A percentile compares a stretch with the other conserved stretches of the same genome.
These are phyloP conservation scores for Mycena pura DNA, from an alignment of 768 basidiomycete genomes.

Conservation along the genomic window DNA sequence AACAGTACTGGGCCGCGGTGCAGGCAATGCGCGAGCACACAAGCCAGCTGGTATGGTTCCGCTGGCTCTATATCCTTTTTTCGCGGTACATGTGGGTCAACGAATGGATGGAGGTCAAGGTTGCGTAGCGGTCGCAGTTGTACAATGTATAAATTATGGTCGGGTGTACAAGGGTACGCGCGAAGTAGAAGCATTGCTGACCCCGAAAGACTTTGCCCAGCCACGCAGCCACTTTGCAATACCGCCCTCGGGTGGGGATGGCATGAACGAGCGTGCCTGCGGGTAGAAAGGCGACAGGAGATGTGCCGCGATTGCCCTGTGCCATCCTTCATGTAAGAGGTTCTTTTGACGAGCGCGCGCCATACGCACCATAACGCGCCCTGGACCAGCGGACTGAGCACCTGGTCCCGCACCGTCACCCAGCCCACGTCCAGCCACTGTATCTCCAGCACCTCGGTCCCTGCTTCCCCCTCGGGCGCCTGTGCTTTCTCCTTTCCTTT, in stretches of 20 bases:
- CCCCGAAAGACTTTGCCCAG: conserved; percentile 38
- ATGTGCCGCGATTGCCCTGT: conserved; percentile 23
- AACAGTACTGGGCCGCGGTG: conserved; percentile 62
- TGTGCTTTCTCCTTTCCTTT: conserved; percentile 19
- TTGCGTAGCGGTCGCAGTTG: conserved; percentile 41
- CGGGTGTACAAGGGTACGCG: conserved; percentile 61
- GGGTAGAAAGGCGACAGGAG: conserved; percentile 18
- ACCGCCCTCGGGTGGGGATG: conserved; percentile 19
- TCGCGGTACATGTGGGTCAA: conserved; percentile 96
- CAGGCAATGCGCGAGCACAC: conserved; percentile 75
- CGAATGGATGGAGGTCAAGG: conserved; percentile 68
- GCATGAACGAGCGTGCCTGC: conserved; percentile 18
- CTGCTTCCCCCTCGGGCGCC: too few relatives aligned
- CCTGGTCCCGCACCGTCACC: conserved; percentile 59
- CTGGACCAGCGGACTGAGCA: conserved; percentile 56
- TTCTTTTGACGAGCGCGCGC: too few relatives aligned
- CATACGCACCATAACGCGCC: conserved; percentile 54
- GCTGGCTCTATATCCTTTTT: conserved; percentile 81
- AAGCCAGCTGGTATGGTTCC: conserved; percentile 88
- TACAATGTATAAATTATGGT: conserved; percentile 15
- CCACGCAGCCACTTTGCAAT: conserved; percentile 21
- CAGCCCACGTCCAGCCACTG: conserved; percentile 53
- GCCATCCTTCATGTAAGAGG: not conserved
- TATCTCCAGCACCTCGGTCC: conserved; percentile 34
- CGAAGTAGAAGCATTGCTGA: conserved; percentile 47